phyloP scores from a whole-genome alignment of 2,329 filamentous ascomycete genomes.

The Oidium heveae region DNA sequence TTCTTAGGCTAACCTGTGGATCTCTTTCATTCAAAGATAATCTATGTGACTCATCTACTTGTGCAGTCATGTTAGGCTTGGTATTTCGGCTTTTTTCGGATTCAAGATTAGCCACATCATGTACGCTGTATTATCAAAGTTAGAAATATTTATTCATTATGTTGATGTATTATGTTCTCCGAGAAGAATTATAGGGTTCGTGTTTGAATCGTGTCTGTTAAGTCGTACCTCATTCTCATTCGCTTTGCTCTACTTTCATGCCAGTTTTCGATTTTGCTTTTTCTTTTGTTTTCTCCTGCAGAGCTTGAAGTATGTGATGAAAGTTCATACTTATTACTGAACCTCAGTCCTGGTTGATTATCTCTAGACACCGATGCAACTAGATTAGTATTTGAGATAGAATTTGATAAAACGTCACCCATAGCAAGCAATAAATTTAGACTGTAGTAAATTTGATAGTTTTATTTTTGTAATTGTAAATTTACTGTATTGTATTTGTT shows the following conservation, averaged over 20 bases:
- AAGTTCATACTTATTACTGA: no score
- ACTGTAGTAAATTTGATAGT: no score
- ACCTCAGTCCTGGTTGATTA: no score
- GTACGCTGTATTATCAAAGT: constrained; percentile 29
- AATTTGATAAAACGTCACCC: no score
- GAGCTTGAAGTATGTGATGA: no score
- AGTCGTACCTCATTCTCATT: constrained; percentile 35
- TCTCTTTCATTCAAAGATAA: constrained; percentile 75
- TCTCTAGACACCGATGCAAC: no score
- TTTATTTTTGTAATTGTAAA: no score
- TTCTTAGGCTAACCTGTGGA: constrained; percentile 47
- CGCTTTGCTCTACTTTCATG: constrained; percentile 21
- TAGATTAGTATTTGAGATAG: no score
- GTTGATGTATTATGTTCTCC: neutral
- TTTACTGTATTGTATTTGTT: no score
- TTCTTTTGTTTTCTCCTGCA: no score
- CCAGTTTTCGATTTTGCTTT: constrained; percentile 10
- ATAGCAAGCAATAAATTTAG: no score
- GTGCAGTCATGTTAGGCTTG: constrained; percentile 76
- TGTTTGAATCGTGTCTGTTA: neutral
- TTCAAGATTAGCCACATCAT: constrained; percentile 76
- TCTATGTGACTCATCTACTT: constrained; percentile 58
- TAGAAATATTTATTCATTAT: constrained; percentile 4
- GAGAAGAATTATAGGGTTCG: neutral
- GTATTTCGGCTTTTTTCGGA: constrained; percentile 62